A percentile compares a stretch with the other conserved stretches of the same genome.
Evolutionary conservation across 352 stramenopile genomes (phyloP).

Genomic region (Pythium aquatile): DNA sequence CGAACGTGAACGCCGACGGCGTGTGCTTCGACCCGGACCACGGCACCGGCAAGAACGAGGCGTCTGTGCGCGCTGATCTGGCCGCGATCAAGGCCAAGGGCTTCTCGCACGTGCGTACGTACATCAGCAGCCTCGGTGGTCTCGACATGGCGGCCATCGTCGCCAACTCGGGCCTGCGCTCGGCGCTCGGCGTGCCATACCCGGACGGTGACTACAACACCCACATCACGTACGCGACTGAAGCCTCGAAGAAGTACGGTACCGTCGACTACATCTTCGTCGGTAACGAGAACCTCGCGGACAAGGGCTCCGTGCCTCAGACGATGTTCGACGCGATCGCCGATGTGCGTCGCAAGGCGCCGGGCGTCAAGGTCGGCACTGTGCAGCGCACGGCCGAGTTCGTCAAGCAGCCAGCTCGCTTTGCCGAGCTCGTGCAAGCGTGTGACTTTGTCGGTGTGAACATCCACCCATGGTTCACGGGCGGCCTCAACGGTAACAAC

Average conservation of each 20-base stretch:
- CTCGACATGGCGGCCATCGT: slow-evolving; percentile 54
- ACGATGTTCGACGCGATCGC: slow-evolving; percentile 53
- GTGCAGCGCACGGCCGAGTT: slow-evolving; percentile 70
- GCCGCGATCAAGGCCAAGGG: slow-evolving; percentile 42
- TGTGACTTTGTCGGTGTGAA: slow-evolving; percentile 72
- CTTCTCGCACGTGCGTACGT: slow-evolving; percentile 66
- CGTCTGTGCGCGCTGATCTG: slow-evolving; percentile 45
- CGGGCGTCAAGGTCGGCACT: slow-evolving; percentile 55
- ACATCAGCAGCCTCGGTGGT: slow-evolving; percentile 60
- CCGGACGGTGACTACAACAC: slow-evolving; percentile 39
- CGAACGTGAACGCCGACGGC: slow-evolving; percentile 49
- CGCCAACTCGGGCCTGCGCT: slow-evolving; percentile 42
- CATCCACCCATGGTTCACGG: slow-evolving; percentile 66
- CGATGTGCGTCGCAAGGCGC: slow-evolving; percentile 45
- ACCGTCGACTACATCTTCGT: slow-evolving; percentile 61
- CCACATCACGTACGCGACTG: slow-evolving; percentile 43
- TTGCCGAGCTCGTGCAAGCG: slow-evolving; percentile 41
- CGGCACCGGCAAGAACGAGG: slow-evolving; percentile 34
- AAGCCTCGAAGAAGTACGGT: slow-evolving; percentile 35
- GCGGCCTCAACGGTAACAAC: slow-evolving; percentile 29
- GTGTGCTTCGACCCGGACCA: slow-evolving; percentile 74
- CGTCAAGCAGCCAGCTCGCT: slow-evolving; percentile 31
- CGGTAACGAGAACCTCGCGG: slow-evolving; percentile 65
- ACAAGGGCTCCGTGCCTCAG: slow-evolving; percentile 28
- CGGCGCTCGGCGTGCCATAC: slow-evolving; percentile 53